These are phyloP conservation scores for Rhexocercosporidium sp. DNA, from an alignment of 2,329 filamentous ascomycete species.

Conservation along the genomic window DNA sequence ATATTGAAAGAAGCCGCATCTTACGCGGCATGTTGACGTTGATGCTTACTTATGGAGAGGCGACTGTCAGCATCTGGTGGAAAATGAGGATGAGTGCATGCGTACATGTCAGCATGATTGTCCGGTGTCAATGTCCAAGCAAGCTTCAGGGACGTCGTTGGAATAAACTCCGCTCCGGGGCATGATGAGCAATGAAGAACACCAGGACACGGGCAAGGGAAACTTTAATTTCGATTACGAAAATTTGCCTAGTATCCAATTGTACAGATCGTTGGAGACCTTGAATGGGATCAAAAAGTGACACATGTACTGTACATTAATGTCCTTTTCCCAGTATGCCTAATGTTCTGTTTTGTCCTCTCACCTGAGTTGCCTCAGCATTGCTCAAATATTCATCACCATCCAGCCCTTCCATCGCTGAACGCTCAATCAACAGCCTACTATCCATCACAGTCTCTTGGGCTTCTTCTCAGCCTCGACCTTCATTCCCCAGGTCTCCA, in stretches of 20 bases:
- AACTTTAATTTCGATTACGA: background rate
- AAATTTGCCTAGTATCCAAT: no score
- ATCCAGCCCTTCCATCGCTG: no score
- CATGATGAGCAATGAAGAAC: background rate
- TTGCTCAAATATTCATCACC: no score
- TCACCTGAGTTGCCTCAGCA: no score
- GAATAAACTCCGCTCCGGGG: background rate
- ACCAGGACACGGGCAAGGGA: no score
- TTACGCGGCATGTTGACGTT: background rate
- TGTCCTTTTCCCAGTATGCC: no score
- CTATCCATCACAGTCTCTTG: background rate
- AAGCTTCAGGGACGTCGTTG: background rate
- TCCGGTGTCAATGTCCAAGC: background rate
- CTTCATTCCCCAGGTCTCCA: conserved; percentile 16
- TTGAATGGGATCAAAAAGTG: no score
- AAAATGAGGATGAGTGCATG: background rate
- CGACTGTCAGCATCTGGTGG: background rate
- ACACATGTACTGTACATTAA: no score
- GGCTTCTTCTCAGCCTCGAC: background rate
- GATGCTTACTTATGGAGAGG: background rate
- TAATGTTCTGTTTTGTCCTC: background rate
- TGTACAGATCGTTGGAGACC: no score
- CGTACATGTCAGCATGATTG: background rate
- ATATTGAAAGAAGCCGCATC: background rate
- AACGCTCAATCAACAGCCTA: no score